Percentiles rank a stretch among this genome's conserved stretches.
phyloP scores from a whole-genome alignment of 192 early-diverging fungal species.

The Rhizoclosmatium sp. region DNA sequence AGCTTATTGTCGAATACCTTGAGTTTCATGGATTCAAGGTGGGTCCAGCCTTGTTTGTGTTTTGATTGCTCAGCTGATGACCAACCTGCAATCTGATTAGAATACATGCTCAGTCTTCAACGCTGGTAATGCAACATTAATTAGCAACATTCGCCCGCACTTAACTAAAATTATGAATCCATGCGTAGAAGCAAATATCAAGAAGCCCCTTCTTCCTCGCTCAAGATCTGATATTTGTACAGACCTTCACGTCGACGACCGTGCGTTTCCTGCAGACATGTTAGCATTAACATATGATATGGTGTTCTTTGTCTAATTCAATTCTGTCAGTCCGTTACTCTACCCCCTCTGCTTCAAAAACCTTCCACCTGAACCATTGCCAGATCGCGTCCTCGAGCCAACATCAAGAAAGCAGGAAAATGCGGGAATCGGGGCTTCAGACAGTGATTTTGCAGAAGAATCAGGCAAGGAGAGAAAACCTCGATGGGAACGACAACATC shows the following conservation, averaged over 20 bases:
- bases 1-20: conserved; percentile 56
- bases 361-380: conserved; percentile 10
- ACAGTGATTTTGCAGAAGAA: neutral
- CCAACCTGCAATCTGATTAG: neutral
- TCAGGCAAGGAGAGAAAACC: neutral
- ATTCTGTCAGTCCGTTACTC: conserved; percentile 14
- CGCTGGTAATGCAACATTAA: conserved; percentile 34
- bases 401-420: neutral
- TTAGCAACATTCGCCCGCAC: neutral
- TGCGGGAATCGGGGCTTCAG: neutral
- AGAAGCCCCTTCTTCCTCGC: conserved; percentile 6
- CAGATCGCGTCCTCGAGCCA: conserved; percentile 11
- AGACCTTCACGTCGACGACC: conserved; percentile 29
- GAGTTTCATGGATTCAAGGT: conserved; percentile 47
- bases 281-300: neutral
- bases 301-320: neutral
- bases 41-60: neutral
- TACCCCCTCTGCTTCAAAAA: conserved; percentile 32
- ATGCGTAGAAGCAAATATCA: conserved; percentile 24
- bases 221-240: conserved; percentile 3
- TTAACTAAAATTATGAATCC: neutral
- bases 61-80: neutral
- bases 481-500: neutral
- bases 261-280: conserved; percentile 28
- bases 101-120: conserved; percentile 50